Conservation (phyloP, 441 rosid genomes). For the Hypseocharis bilobata region DNA sequence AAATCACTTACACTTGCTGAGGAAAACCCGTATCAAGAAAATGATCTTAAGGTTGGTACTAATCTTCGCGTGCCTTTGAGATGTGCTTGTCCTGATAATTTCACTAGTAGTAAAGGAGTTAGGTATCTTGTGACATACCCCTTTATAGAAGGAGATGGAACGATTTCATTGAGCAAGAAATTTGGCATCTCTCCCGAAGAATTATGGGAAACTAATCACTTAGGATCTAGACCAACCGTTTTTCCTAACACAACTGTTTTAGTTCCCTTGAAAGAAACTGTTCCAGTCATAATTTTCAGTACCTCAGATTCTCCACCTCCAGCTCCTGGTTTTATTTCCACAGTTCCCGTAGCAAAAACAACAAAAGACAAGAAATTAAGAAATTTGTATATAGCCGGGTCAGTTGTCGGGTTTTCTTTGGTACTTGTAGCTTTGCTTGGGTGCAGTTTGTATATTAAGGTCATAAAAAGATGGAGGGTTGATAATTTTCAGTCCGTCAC, state of each 20-base stretch:
- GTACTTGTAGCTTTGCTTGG: conserved; percentile 23
- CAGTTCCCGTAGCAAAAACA: conserved; percentile 19
- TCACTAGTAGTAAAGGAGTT: conserved; percentile 4
- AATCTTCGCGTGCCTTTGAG: conserved; percentile 35
- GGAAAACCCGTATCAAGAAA: conserved; percentile 24
- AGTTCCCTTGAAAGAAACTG: conserved; percentile 32
- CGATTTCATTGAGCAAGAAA: conserved; percentile 21
- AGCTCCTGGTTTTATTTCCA: conserved; percentile 36
- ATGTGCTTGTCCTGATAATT: conserved; percentile 47
- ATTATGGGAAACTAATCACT: conserved; percentile 31
- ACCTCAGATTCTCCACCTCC: conserved; percentile 34
- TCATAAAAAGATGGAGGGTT: conserved; percentile 21
- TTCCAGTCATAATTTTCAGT: conserved; percentile 20
- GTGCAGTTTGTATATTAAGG: conserved; percentile 31
- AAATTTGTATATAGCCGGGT: conserved; percentile 36
- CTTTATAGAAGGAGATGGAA: conserved; percentile 34
- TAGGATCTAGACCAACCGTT: conserved; percentile 33
- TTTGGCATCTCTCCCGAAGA: conserved; percentile 29
- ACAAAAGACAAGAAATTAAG: conserved; percentile 13
- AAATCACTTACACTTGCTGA: conserved; percentile 23
- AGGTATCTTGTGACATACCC: conserved; percentile 46
- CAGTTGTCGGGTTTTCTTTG: conserved; percentile 33
- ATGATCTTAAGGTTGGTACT: conserved; percentile 19
- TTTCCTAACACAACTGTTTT: conserved; percentile 40
- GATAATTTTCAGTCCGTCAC: conserved; percentile 29